Evolutionary conservation across 352 stramenopile species (phyloP).

Genomic region (Globisporangium lucens): DNA sequence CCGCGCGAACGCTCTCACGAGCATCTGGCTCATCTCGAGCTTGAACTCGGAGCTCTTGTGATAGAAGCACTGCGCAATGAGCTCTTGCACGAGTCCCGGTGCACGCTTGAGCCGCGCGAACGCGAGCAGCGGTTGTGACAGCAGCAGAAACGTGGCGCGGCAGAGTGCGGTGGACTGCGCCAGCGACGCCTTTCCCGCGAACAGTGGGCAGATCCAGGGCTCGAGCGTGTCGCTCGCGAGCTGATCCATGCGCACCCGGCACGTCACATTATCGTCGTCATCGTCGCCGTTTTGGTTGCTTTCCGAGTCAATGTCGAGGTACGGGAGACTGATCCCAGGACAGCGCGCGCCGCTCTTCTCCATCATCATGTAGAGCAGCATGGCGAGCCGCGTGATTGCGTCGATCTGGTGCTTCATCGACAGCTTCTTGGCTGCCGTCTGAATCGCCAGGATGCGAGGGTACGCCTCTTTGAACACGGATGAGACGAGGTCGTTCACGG

Average conservation of each 20-base stretch:
- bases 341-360: conserved; percentile 62
- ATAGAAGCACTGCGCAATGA: conserved; percentile 65
- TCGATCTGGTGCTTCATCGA: conserved; percentile 60
- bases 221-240: conserved; percentile 48
- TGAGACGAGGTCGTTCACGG: conserved; percentile 62
- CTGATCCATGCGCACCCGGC: conserved; percentile 57
- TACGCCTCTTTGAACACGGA: conserved; percentile 67
- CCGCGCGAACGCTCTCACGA: conserved; percentile 58
- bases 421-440: conserved; percentile 39
- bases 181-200: conserved; percentile 48
- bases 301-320: conserved; percentile 62
- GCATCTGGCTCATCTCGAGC: conserved; percentile 57
- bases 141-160: conserved; percentile 59
- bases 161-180: conserved; percentile 49
- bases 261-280: conserved; percentile 42
- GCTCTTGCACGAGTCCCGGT: conserved; percentile 38
- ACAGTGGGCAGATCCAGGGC: conserved; percentile 50
- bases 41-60: conserved; percentile 45
- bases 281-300: conserved; percentile 23
- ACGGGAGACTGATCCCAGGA: conserved; percentile 62
- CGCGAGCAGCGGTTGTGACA: conserved; percentile 58
- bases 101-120: conserved; percentile 50
- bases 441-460: conserved; percentile 48
- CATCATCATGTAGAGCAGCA: conserved; percentile 86
- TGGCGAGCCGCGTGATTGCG: conserved; percentile 58